Evolutionary conservation across 2,329 filamentous ascomycete species (phyloP).

Genomic region (Diaporthe capsici): DNA sequence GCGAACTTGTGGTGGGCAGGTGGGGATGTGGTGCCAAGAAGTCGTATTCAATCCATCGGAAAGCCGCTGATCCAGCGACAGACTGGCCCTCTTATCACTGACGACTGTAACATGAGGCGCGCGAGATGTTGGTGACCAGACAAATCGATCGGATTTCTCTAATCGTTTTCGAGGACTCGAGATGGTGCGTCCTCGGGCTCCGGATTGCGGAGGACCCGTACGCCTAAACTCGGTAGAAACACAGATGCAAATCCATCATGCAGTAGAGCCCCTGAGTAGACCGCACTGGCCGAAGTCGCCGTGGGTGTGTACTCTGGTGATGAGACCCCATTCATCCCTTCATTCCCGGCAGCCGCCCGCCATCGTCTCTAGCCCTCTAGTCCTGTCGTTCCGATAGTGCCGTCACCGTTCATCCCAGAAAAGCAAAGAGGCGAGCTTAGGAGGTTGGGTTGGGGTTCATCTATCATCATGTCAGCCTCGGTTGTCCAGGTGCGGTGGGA

Average conservation of each 20-base stretch:
- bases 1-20: too few relatives aligned
- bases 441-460: slow-evolving; percentile 44
- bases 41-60: background rate
- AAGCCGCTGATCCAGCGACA: too few relatives aligned
- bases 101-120: background rate
- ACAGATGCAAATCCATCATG: slow-evolving; percentile 41
- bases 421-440: slow-evolving; percentile 38
- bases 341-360: slow-evolving; percentile 34
- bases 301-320: slow-evolving; percentile 21
- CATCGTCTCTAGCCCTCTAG: slow-evolving; percentile 37
- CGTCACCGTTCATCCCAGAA: slow-evolving; percentile 39
- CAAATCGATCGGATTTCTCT: slow-evolving; percentile 42
- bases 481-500: background rate
- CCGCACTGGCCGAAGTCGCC: slow-evolving; percentile 36
- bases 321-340: slow-evolving; percentile 37
- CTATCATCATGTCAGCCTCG: slow-evolving; percentile 37
- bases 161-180: slow-evolving; percentile 41
- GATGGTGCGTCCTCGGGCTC: slow-evolving; percentile 40
- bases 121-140: slow-evolving; percentile 30
- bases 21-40: background rate
- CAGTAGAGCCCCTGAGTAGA: slow-evolving; percentile 30
- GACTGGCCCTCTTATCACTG: background rate
- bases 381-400: slow-evolving; percentile 38
- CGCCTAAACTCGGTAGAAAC: slow-evolving; percentile 40
- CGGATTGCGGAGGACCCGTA: slow-evolving; percentile 37